Evolutionary conservation across 139 green algal species (phyloP).

Genomic region (Zygnema circumcarinatum): DNA sequence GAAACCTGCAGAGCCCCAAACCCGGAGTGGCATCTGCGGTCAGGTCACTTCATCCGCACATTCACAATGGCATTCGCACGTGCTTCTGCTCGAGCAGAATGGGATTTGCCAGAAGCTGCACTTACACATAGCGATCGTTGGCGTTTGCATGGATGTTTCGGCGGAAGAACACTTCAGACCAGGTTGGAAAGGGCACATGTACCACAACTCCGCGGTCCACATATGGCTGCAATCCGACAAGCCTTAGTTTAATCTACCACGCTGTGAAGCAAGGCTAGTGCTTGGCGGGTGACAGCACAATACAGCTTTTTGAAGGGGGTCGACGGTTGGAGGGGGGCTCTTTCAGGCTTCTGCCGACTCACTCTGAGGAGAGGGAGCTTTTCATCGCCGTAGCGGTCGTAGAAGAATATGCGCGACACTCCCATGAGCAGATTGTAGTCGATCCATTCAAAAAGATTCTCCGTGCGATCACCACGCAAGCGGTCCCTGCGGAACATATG

Average conservation of each 20-base stretch:
- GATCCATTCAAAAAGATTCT: slow-evolving; percentile 38
- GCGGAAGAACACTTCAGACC: slow-evolving; percentile 47
- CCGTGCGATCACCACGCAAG: not conserved
- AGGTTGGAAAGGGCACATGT: slow-evolving; percentile 42
- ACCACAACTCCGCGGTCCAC: slow-evolving; percentile 6
- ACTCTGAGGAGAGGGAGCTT: slow-evolving; percentile 11
- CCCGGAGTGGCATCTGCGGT: not conserved
- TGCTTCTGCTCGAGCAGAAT: no score
- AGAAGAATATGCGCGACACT: slow-evolving; percentile 31
- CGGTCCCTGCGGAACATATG: not conserved
- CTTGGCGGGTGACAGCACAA: no score
- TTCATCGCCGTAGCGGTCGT: slow-evolving; percentile 37
- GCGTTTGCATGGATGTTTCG: not conserved
- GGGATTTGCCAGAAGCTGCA: no score
- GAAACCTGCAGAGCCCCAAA: slow-evolving; percentile 8
- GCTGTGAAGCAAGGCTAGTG: no score
- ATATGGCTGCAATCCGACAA: slow-evolving; percentile 23
- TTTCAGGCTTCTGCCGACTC: no score
- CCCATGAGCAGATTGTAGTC: slow-evolving; percentile 40
- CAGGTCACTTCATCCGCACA: no score
- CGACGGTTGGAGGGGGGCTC: no score
- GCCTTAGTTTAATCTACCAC: no score
- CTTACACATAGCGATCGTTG: not conserved
- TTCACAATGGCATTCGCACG: no score
- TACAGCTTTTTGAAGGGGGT: no score